A percentile compares a stretch with the other conserved stretches of the same genome.
These are phyloP conservation scores for Polytrichum commune DNA, from an alignment of 225 moss, liverwort and hornwort species.

Conservation along the genomic window DNA sequence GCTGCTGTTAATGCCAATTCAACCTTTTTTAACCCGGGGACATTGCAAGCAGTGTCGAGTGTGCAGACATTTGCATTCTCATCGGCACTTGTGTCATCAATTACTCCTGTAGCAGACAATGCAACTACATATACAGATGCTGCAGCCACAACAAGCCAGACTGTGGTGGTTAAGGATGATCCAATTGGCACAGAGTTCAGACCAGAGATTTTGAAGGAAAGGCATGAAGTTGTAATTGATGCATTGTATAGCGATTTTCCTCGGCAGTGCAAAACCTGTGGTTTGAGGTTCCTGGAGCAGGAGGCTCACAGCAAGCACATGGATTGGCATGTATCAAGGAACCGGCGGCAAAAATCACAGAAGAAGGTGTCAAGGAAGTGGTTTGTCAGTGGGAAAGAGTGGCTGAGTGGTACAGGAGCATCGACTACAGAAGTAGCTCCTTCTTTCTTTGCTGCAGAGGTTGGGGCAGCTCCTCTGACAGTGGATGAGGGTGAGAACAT, in stretches of 20 bases:
- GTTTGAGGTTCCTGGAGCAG: constrained; percentile 84
- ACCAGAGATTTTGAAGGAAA: constrained; percentile 72
- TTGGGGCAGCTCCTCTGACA: constrained; percentile 38
- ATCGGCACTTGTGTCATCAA: constrained; percentile 29
- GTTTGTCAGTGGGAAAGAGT: constrained; percentile 91
- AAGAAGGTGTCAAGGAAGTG: constrained; percentile 98
- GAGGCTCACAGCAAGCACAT: constrained; percentile 99
- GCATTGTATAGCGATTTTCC: constrained; percentile 93
- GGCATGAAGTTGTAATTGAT: constrained; percentile 79
- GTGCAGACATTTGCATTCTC: constrained; percentile 52
- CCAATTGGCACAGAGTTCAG: constrained; percentile 70
- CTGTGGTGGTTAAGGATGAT: constrained; percentile 37
- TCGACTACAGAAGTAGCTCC: constrained; percentile 82
- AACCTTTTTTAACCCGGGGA: constrained; percentile 42
- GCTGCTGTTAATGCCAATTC: constrained; percentile 28
- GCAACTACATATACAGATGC: constrained; percentile 14
- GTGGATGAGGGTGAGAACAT: constrained; percentile 76
- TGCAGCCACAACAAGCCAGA: constrained; percentile 23
- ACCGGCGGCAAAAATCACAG: constrained; percentile 86
- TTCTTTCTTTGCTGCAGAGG: constrained; percentile 89
- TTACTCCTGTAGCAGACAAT: constrained; percentile 10
- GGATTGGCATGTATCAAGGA: constrained; percentile 99
- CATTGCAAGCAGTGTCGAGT: constrained; percentile 42
- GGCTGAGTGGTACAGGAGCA: constrained; percentile 87
- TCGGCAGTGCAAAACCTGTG: constrained; percentile 97